phyloP scores from a whole-genome alignment of 768 basidiomycete species.

The Lactarius tabidus region DNA sequence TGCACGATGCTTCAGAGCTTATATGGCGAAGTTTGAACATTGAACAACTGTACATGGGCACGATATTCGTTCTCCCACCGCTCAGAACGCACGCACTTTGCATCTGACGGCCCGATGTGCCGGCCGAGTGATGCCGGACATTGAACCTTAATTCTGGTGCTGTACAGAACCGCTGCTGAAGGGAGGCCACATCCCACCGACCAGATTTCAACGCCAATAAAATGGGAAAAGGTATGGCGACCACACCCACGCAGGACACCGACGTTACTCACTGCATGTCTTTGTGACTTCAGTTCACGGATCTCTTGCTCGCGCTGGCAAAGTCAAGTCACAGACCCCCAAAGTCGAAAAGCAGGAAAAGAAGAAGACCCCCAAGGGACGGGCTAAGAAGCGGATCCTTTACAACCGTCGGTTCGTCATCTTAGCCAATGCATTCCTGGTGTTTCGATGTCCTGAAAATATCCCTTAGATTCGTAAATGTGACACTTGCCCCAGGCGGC shows the following conservation, averaged over 20 bases:
- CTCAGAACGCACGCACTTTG: too few relatives aligned
- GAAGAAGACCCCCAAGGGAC: constrained; percentile 96
- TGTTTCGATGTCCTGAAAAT: neutral
- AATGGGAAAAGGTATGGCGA: constrained; percentile 28
- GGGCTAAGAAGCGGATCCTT: constrained; percentile 93
- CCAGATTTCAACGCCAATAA: constrained; percentile 25
- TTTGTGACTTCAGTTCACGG: constrained; percentile 72
- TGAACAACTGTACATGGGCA: neutral
- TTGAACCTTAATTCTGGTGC: constrained; percentile 10
- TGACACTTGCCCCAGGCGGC: constrained; percentile 84
- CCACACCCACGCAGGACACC: neutral
- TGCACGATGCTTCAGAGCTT: neutral
- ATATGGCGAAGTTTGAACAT: neutral
- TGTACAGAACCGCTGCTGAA: constrained; percentile 15
- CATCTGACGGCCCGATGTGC: too few relatives aligned
- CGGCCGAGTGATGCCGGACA: constrained; percentile 1
- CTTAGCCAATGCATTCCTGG: constrained; percentile 5
- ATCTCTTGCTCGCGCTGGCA: constrained; percentile 98
- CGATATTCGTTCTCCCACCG: neutral
- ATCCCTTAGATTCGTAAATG: constrained; percentile 77
- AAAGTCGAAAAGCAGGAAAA: constrained; percentile 99
- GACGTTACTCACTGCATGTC: neutral
- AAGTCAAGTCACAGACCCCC: constrained; percentile 97
- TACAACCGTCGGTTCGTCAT: constrained; percentile 84
- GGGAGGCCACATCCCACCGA: neutral